phyloP scores from a whole-genome alignment of 2,329 filamentous ascomycete species.

The Epichloe bromicola region DNA sequence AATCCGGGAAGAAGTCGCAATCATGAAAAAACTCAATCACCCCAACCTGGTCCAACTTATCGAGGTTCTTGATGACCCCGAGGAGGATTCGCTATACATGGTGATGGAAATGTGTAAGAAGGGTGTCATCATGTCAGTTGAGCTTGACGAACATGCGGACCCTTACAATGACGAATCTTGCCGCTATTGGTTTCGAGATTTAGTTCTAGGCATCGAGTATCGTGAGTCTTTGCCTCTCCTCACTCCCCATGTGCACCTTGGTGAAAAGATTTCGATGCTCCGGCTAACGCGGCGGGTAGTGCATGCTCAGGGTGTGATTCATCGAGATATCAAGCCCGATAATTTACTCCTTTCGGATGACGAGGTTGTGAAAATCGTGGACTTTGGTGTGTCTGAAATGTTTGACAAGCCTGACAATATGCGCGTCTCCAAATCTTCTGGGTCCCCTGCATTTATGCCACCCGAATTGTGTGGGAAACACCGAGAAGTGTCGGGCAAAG shows the following conservation, averaged over 20 bases:
- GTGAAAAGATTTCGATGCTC: not conserved
- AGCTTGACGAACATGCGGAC: constrained; percentile 66
- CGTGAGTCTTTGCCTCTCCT: constrained; percentile 34
- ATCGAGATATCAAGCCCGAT: constrained; percentile 95
- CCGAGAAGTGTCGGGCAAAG: constrained; percentile 74
- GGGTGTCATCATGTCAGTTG: constrained; percentile 92
- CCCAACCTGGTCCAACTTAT: constrained; percentile 86
- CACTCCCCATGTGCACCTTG: not conserved
- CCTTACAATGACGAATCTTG: constrained; percentile 76
- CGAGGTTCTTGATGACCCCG: constrained; percentile 89
- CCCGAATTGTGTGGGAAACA: constrained; percentile 86
- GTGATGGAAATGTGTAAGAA: constrained; percentile 99
- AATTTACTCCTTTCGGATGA: constrained; percentile 84
- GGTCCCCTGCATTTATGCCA: constrained; percentile 86
- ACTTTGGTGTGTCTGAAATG: constrained; percentile 99
- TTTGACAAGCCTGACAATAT: constrained; percentile 78
- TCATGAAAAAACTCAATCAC: constrained; percentile 98
- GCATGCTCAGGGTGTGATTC: constrained; percentile 86
- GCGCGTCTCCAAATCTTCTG: constrained; percentile 85
- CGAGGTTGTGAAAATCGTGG: constrained; percentile 90
- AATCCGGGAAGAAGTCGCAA: constrained; percentile 92
- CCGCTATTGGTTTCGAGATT: constrained; percentile 84
- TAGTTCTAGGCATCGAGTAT: constrained; percentile 92
- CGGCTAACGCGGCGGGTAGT: constrained; percentile 34
- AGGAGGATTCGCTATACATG: constrained; percentile 95